Evolutionary conservation across 306 rosid species (phyloP).

Genomic region (Quercus agrifolia): DNA sequence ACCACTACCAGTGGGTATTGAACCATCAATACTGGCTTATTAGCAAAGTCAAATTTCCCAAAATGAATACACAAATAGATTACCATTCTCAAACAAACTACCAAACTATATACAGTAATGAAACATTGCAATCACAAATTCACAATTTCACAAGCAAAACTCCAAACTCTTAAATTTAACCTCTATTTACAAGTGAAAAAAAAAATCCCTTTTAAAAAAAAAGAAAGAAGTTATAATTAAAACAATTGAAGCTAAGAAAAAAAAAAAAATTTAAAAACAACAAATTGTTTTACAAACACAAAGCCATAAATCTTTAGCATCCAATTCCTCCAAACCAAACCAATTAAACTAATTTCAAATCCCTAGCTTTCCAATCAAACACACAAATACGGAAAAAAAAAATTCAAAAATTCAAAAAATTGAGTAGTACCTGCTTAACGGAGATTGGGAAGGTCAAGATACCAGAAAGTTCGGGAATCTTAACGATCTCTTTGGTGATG

Average conservation of each 20-base stretch:
- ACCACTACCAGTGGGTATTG: too few relatives aligned
- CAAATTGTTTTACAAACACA: neutral
- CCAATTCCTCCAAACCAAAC: neutral
- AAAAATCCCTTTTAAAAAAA: too few relatives aligned
- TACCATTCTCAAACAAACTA: neutral
- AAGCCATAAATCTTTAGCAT: neutral
- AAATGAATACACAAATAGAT: too few relatives aligned
- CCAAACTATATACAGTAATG: neutral
- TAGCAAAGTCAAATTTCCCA: too few relatives aligned
- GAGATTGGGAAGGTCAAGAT: constrained; percentile 89
- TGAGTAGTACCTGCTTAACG: constrained; percentile 72
- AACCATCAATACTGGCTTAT: too few relatives aligned
- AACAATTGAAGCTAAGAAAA: neutral
- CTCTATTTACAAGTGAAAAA: too few relatives aligned
- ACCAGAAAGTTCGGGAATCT: constrained; percentile 63
- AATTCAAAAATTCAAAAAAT: neutral
- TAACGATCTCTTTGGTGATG: constrained; percentile 77
- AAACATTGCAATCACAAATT: neutral
- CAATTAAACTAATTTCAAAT: neutral
- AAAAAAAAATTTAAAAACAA: neutral
- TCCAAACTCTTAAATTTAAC: neutral
- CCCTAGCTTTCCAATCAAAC: neutral
- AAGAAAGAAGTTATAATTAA: too few relatives aligned
- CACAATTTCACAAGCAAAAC: neutral
- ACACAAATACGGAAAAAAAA: neutral